Evolutionary conservation across 257 asterid genomes (phyloP).

Genomic region (Capsicum pubescens): DNA sequence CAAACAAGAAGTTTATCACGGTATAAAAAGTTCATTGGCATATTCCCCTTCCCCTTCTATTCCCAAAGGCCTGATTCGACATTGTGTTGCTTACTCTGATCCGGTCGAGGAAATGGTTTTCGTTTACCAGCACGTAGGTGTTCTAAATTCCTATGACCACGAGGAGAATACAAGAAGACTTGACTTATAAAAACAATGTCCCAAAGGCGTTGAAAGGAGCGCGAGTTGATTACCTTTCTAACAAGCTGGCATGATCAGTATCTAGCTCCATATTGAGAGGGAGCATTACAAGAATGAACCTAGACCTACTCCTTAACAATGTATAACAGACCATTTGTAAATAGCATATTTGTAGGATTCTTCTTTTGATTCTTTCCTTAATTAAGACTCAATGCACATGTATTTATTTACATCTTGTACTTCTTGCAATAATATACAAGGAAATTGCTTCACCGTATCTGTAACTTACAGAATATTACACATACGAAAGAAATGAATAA

Average conservation of each 20-base stretch:
- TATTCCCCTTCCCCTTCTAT: too few species aligned
- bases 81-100: too few species aligned
- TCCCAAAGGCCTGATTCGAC: too few species aligned
- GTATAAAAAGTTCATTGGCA: neutral
- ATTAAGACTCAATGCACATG: neutral
- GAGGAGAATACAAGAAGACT: neutral
- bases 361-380: constrained; percentile 11
- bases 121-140: too few species aligned
- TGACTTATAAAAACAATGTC: neutral
- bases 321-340: neutral
- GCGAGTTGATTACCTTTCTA: neutral
- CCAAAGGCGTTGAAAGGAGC: neutral
- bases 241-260: neutral
- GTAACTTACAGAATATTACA: neutral
- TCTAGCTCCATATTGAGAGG: neutral
- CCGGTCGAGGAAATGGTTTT: too few species aligned
- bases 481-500: neutral
- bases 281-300: constrained; percentile 6
- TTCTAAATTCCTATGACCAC: neutral
- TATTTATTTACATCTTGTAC: neutral
- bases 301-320: neutral
- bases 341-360: neutral
- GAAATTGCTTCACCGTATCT: neutral
- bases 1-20: constrained; percentile 19
- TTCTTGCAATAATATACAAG: neutral